Percentiles rank a stretch among this genome's conserved stretches.
Conservation (phyloP, 257 asterid species). For the Fraxinus cuspidata region DNA sequence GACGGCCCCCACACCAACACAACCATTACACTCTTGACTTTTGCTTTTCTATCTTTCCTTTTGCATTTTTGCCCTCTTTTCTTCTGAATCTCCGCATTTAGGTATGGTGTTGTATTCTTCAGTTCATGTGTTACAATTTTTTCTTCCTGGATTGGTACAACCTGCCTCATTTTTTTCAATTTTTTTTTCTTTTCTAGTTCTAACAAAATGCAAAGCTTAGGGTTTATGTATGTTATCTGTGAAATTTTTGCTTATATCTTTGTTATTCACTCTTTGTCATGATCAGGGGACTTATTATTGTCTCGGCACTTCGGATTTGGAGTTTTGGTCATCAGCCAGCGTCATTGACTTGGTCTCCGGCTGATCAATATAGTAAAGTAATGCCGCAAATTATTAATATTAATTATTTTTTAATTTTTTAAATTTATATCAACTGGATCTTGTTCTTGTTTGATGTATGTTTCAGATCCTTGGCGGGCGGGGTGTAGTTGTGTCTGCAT, state of each 20-base stretch:
- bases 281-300: not conserved
- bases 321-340: not conserved
- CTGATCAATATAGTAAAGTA: not conserved
- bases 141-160: not conserved
- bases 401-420: not conserved
- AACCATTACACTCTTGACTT: not conserved
- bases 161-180: not conserved
- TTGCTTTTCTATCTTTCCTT: not conserved
- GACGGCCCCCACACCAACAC: not conserved
- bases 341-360: slow-evolving; percentile 1
- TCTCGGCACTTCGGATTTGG: not conserved
- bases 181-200: not conserved
- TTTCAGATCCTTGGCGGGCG: not conserved
- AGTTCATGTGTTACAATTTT: not conserved
- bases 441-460: not conserved
- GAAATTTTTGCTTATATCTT: not conserved
- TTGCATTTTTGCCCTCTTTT: not conserved
- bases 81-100: not conserved
- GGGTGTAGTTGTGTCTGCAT: not conserved
- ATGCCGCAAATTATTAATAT: not conserved
- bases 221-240: not conserved
- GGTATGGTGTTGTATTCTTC: not conserved
- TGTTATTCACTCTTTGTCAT: not conserved
- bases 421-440: not conserved
- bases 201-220: not conserved